Conservation (phyloP, 2,329 filamentous ascomycete species). For the Trematosphaeria pertusa region DNA sequence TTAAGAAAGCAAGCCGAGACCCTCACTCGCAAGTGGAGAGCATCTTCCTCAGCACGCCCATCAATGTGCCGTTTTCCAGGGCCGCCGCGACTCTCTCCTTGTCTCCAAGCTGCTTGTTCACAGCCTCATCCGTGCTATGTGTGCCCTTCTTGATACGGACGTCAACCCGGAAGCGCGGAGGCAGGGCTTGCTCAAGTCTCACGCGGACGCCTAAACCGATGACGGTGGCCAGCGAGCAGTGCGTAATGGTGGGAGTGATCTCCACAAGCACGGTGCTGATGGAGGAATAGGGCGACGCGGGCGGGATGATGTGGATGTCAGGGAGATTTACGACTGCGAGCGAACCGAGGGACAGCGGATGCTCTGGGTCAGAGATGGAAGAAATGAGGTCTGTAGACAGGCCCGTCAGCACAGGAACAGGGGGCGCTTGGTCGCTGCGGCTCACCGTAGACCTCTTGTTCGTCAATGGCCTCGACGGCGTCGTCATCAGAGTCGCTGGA, state of each 20-base stretch:
- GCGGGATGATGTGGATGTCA: conserved; percentile 81
- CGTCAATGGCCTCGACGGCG: conserved; percentile 83
- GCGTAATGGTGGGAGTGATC: conserved; percentile 94
- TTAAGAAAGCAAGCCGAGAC: too few relatives aligned
- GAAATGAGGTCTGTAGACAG: conserved; percentile 79
- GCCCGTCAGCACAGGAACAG: neutral
- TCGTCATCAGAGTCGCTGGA: conserved; percentile 61
- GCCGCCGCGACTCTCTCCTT: conserved; percentile 97
- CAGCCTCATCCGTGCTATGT: conserved; percentile 93
- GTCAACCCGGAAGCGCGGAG: conserved; percentile 89
- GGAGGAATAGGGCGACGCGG: conserved; percentile 67
- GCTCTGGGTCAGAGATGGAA: conserved; percentile 94
- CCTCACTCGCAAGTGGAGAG: conserved; percentile 77
- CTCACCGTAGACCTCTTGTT: conserved; percentile 93
- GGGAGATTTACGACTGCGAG: conserved; percentile 95
- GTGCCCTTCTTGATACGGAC: conserved; percentile 94
- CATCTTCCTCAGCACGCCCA: conserved; percentile 92
- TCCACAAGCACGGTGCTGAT: conserved; percentile 81
- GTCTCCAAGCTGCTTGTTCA: conserved; percentile 95
- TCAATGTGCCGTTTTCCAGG: conserved; percentile 89
- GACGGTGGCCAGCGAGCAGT: conserved; percentile 95
- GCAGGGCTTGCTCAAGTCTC: conserved; percentile 86
- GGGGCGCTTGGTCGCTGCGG: neutral
- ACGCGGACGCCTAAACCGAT: conserved; percentile 94
- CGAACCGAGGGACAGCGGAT: conserved; percentile 90